Evolutionary conservation across 1,284 basidiomycete species (phyloP).

Genomic region (Cryptococcus maquisensis): DNA sequence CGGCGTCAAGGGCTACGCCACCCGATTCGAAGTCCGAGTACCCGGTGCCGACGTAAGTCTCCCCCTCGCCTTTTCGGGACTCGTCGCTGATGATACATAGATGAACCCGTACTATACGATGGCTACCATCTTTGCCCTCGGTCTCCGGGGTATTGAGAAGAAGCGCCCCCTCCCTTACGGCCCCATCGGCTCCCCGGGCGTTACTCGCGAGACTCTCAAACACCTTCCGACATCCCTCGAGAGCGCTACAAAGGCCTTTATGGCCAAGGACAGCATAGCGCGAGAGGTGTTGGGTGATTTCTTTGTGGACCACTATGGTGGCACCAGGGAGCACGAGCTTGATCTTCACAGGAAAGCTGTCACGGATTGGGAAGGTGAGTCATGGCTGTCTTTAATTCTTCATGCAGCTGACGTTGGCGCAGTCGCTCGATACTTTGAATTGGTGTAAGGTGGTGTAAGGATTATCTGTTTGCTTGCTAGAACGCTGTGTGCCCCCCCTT

Average conservation of each 20-base stretch:
- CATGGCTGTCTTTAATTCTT: not conserved
- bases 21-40: constrained; percentile 85
- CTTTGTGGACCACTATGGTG: constrained; percentile 90
- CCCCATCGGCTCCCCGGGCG: constrained; percentile 56
- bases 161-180: constrained; percentile 64
- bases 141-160: constrained; percentile 79
- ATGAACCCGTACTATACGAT: constrained; percentile 82
- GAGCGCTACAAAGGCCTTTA: constrained; percentile 73
- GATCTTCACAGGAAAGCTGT: constrained; percentile 81
- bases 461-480: no score
- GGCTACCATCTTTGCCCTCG: constrained; percentile 78
- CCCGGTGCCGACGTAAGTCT: constrained; percentile 83
- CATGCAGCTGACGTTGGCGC: constrained; percentile 9
- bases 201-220: constrained; percentile 52
- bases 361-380: constrained; percentile 86
- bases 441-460: constrained; percentile 60
- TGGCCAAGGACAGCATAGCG: constrained; percentile 70
- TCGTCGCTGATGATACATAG: constrained; percentile 18
- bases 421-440: constrained; percentile 82
- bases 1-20: constrained; percentile 69
- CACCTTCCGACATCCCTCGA: constrained; percentile 75
- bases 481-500: no score
- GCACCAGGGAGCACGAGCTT: constrained; percentile 85
- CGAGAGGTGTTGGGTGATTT: constrained; percentile 80
- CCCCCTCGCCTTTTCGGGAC: not conserved